Percentiles rank a stretch among this genome's conserved stretches.
Evolutionary conservation across 805 yeast species (phyloP).

Genomic region (Hanseniaspora vineae): DNA sequence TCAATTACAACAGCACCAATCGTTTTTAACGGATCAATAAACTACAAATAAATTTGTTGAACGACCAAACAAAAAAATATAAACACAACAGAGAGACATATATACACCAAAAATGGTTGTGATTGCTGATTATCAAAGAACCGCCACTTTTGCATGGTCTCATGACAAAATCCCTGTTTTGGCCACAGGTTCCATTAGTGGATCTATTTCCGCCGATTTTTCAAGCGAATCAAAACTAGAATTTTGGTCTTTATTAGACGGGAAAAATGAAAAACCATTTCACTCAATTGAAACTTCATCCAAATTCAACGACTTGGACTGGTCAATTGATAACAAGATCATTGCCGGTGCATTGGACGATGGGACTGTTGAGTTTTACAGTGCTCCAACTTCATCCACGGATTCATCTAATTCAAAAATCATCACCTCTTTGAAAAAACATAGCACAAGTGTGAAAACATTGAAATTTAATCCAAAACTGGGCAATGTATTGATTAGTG

Average conservation of each 20-base stretch:
- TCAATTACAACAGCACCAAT: no score
- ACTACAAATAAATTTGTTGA: no score
- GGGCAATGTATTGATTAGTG: conserved; percentile 63
- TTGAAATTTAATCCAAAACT: conserved; percentile 70
- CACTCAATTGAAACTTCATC: conserved; percentile 29
- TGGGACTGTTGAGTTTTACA: conserved; percentile 72
- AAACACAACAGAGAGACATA: neutral
- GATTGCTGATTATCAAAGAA: conserved; percentile 67
- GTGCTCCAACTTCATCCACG: conserved; percentile 24
- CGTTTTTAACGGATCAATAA: no score
- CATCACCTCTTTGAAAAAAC: conserved; percentile 38
- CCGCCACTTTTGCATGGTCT: conserved; percentile 97
- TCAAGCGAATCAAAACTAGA: conserved; percentile 68
- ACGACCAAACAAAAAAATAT: neutral
- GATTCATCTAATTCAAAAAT: conserved; percentile 32
- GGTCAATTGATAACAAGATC: conserved; percentile 50
- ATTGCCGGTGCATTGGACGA: conserved; percentile 88
- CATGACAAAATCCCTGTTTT: conserved; percentile 56
- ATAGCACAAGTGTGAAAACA: conserved; percentile 56
- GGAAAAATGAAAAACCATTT: conserved; percentile 31
- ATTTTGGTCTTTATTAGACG: conserved; percentile 55
- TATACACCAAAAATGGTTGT: conserved; percentile 44
- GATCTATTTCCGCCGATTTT: conserved; percentile 83
- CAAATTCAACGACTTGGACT: conserved; percentile 68
- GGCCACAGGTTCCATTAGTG: conserved; percentile 92